These are phyloP conservation scores for Hygrophila difformis DNA, from an alignment of 257 asterid genomes.

Conservation along the genomic window DNA sequence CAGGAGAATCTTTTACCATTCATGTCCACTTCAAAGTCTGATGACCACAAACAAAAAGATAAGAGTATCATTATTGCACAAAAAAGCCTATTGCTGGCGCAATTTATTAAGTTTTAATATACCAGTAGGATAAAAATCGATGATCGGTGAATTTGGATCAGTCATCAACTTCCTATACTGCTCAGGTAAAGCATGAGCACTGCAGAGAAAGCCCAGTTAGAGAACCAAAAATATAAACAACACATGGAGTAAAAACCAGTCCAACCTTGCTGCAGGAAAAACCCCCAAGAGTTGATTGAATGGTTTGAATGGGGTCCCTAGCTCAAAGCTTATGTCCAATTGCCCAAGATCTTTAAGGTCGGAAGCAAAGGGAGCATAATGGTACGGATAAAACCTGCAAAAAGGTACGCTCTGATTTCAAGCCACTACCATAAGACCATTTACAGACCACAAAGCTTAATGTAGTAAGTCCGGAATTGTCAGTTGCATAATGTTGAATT, in stretches of 20 bases:
- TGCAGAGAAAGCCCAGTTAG: constrained; percentile 42
- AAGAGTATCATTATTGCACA: background rate
- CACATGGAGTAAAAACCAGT: constrained; percentile 9
- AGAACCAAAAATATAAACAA: constrained; percentile 10
- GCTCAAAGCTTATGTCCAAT: constrained; percentile 56
- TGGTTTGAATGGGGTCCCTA: constrained; percentile 94
- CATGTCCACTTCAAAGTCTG: constrained; percentile 98
- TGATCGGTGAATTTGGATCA: constrained; percentile 85
- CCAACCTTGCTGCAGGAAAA: constrained; percentile 97
- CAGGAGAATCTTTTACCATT: constrained; percentile 90
- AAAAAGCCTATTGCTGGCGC: background rate
- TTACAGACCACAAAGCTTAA: background rate
- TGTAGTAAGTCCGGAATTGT: background rate
- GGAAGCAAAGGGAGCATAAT: constrained; percentile 98
- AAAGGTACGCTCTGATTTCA: constrained; percentile 2
- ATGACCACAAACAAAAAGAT: constrained; percentile 8
- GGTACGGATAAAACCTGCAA: constrained; percentile 94
- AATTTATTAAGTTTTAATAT: constrained; percentile 12
- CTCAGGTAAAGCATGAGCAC: constrained; percentile 92
- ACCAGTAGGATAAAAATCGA: constrained; percentile 93
- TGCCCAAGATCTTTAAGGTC: constrained; percentile 78
- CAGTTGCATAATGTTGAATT: background rate
- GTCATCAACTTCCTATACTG: constrained; percentile 83
- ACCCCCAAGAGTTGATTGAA: constrained; percentile 93
- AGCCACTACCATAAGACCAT: background rate